Evolutionary conservation across 768 basidiomycete species (phyloP).

Genomic region (Chalciporus pseudorubinellus): DNA sequence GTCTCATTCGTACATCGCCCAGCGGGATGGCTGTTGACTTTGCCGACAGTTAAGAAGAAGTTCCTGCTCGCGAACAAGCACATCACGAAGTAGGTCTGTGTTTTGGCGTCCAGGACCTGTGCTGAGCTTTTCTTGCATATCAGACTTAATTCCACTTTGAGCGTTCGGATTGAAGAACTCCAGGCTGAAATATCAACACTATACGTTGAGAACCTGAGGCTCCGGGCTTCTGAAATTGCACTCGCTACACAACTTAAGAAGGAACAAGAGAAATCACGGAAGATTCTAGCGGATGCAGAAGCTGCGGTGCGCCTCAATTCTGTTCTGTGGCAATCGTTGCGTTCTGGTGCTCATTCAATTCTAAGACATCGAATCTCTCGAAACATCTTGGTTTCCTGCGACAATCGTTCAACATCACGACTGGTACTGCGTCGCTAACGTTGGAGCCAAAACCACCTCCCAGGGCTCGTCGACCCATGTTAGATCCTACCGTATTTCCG

Average conservation of each 20-base stretch:
- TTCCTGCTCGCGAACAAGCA: constrained; percentile 88
- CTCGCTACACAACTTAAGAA: constrained; percentile 74
- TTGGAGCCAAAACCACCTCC: constrained; percentile 43
- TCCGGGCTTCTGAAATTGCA: constrained; percentile 78
- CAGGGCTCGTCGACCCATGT: constrained; percentile 47
- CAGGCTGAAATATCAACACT: constrained; percentile 81
- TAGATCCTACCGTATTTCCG: constrained; percentile 44
- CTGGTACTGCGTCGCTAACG: constrained; percentile 35
- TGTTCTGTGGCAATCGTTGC: constrained; percentile 14
- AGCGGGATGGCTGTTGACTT: constrained; percentile 7
- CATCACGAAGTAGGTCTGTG: constrained; percentile 70
- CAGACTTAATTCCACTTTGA: constrained; percentile 83
- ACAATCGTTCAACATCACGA: constrained; percentile 51
- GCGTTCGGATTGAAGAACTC: constrained; percentile 80
- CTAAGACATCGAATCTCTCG: constrained; percentile 56
- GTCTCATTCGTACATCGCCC: constrained; percentile 26
- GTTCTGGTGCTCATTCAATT: constrained; percentile 9
- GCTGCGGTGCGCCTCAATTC: constrained; percentile 52
- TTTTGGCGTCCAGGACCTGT: constrained; percentile 1
- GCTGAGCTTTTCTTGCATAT: constrained; percentile 7
- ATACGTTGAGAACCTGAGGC: constrained; percentile 77
- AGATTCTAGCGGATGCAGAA: constrained; percentile 71
- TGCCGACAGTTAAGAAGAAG: constrained; percentile 83
- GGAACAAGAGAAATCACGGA: constrained; percentile 74
- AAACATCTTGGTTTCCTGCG: constrained; percentile 66